Evolutionary conservation across 2,329 filamentous ascomycete genomes (phyloP).

Genomic region (Aspergillus phoenicis): DNA sequence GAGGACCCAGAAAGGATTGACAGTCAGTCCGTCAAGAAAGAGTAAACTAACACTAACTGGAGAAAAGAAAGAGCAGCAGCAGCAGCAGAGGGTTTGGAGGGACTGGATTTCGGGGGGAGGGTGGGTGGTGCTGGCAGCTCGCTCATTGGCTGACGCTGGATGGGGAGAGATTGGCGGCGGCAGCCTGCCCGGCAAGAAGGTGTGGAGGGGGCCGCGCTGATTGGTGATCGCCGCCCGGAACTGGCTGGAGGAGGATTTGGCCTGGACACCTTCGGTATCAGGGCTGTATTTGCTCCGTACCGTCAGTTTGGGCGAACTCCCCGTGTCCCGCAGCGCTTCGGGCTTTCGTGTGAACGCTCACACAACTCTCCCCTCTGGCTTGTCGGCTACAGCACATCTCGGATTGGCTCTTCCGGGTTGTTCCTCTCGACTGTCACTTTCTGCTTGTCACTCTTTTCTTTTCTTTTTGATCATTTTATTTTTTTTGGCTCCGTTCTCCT

Average conservation of each 20-base stretch:
- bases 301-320: slow-evolving; percentile 12
- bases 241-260: slow-evolving; percentile 16
- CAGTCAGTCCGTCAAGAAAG: neutral
- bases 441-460: neutral
- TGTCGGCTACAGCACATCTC: neutral
- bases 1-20: slow-evolving; percentile 22
- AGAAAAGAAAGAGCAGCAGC: slow-evolving; percentile 4
- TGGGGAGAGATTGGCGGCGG: slow-evolving; percentile 14
- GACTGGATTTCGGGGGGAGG: slow-evolving; percentile 11
- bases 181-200: slow-evolving; percentile 19
- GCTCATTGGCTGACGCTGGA: neutral
- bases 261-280: slow-evolving; percentile 8
- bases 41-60: neutral
- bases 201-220: slow-evolving; percentile 19
- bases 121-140: neutral
- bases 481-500: neutral
- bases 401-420: neutral
- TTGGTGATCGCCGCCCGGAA: slow-evolving; percentile 28
- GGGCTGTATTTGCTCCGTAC: slow-evolving; percentile 11
- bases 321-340: neutral
- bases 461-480: neutral
- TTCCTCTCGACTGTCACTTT: neutral
- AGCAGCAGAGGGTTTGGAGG: neutral
- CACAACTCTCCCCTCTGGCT: neutral
- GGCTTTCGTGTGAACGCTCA: neutral